Percentiles rank a stretch among this genome's conserved stretches.
These are phyloP conservation scores for Paecilomyces formosus DNA, from an alignment of 2,329 filamentous ascomycete species.

Conservation along the genomic window DNA sequence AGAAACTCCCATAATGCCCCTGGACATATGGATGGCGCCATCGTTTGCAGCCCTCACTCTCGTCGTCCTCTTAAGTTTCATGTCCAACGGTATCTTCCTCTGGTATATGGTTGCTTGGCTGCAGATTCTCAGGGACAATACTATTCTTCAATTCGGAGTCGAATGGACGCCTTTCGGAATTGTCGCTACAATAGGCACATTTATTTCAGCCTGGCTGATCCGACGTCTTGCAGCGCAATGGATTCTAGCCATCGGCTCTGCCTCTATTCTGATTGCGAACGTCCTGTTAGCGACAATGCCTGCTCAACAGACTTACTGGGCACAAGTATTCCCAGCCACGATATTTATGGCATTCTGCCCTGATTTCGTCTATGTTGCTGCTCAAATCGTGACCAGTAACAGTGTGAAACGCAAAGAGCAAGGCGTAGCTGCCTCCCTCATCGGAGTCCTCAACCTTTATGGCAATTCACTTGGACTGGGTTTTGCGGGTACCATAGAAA, in stretches of 20 bases:
- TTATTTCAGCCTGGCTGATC: constrained; percentile 39
- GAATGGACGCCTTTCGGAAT: constrained; percentile 38
- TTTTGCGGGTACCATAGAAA: constrained; percentile 36
- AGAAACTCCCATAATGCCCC: constrained; percentile 38
- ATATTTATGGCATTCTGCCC: constrained; percentile 34
- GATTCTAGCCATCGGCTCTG: constrained; percentile 40
- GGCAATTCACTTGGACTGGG: constrained; percentile 37
- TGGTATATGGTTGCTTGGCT: constrained; percentile 45
- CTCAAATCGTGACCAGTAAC: constrained; percentile 49
- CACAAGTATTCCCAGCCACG: constrained; percentile 32
- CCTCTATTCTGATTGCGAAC: constrained; percentile 20
- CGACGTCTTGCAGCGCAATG: constrained; percentile 41
- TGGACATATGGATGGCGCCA: constrained; percentile 39
- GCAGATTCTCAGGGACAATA: constrained; percentile 35
- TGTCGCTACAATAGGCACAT: constrained; percentile 29
- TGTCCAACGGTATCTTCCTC: constrained; percentile 41
- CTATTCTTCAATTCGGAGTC: constrained; percentile 32
- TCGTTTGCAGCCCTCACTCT: constrained; percentile 38
- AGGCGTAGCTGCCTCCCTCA: constrained; percentile 44
- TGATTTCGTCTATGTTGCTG: constrained; percentile 45
- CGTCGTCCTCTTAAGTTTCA: constrained; percentile 40
- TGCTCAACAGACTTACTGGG: constrained; percentile 39
- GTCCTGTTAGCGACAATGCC: constrained; percentile 40
- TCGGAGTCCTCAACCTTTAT: constrained; percentile 41
- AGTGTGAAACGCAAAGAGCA: constrained; percentile 42